Percentiles rank a stretch among this genome's conserved stretches.
Evolutionary conservation across 164 flowering plant species (phyloP).

Genomic region (Vitis rotundifolia): DNA sequence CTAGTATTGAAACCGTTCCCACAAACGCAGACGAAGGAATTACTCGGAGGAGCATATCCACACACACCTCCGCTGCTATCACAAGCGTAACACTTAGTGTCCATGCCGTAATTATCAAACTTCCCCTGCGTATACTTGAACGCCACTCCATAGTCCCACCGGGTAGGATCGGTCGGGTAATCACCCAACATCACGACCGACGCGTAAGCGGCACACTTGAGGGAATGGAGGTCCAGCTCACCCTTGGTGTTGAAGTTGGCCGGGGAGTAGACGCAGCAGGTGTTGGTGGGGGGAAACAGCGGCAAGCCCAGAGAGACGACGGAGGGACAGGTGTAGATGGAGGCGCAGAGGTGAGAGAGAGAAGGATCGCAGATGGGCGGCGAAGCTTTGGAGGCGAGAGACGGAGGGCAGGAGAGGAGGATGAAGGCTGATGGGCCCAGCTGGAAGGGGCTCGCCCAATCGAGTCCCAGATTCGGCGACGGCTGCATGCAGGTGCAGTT

Average conservation of each 20-base stretch:
- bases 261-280: slow-evolving; percentile 58
- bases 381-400: slow-evolving; percentile 30
- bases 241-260: slow-evolving; percentile 43
- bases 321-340: slow-evolving; percentile 43
- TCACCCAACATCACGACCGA: slow-evolving; percentile 43
- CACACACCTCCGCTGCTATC: slow-evolving; percentile 45
- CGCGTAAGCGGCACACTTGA: slow-evolving; percentile 33
- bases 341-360: slow-evolving; percentile 38
- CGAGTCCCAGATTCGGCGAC: slow-evolving; percentile 51
- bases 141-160: slow-evolving; percentile 46
- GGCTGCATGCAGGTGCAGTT: slow-evolving; percentile 49
- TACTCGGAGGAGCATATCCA: slow-evolving; percentile 42
- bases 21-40: slow-evolving; percentile 42
- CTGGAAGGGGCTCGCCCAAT: slow-evolving; percentile 57
- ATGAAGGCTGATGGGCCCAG: slow-evolving; percentile 45
- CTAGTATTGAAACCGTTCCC: slow-evolving; percentile 36
- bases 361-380: slow-evolving; percentile 41
- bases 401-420: slow-evolving; percentile 47
- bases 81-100: slow-evolving; percentile 24
- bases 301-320: slow-evolving; percentile 37
- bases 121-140: slow-evolving; percentile 32
- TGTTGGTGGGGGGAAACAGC: slow-evolving; percentile 34
- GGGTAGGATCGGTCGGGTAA: slow-evolving; percentile 39
- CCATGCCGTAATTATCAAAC: slow-evolving; percentile 21
- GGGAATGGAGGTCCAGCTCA: slow-evolving; percentile 28